Percentiles rank a stretch among this genome's conserved stretches.
Evolutionary conservation across 1,284 basidiomycete genomes (phyloP).

Genomic region (Ustilago loliicola): DNA sequence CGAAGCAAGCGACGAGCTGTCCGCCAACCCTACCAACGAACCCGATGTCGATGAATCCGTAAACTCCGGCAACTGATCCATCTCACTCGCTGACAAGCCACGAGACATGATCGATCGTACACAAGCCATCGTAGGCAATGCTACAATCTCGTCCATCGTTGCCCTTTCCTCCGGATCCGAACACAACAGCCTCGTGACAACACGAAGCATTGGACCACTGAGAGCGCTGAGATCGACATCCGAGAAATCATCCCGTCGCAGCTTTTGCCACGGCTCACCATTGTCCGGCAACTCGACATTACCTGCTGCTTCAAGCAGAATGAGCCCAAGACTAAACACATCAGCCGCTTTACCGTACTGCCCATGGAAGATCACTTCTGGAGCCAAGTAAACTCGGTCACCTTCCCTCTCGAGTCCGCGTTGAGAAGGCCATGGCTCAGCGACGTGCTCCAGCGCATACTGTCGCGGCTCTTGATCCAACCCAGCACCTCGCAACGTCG

Average conservation of each 20-base stretch:
- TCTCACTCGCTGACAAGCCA: conserved; percentile 58
- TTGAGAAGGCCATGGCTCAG: conserved; percentile 24
- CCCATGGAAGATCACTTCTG: conserved; percentile 88
- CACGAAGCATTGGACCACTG: conserved; percentile 59
- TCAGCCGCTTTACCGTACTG: conserved; percentile 93
- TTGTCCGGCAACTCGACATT: conserved; percentile 97
- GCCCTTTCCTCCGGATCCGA: conserved; percentile 58
- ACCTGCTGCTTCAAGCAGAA: conserved; percentile 91
- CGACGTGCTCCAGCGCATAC: conserved; percentile 23
- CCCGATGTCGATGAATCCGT: conserved; percentile 39
- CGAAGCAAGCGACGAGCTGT: conserved; percentile 34
- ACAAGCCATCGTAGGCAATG: conserved; percentile 51
- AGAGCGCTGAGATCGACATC: conserved; percentile 83
- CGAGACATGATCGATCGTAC: conserved; percentile 59
- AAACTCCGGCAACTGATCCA: conserved; percentile 67
- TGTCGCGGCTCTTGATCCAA: conserved; percentile 36
- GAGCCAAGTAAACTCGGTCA: conserved; percentile 97
- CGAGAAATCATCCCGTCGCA: conserved; percentile 90
- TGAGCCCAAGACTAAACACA: conserved; percentile 96
- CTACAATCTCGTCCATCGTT: conserved; percentile 55
- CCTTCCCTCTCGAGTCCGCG: conserved; percentile 81
- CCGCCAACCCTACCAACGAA: conserved; percentile 24
- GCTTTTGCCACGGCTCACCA: conserved; percentile 94
- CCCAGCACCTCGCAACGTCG: conserved; percentile 61
- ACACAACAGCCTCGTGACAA: conserved; percentile 58